Conservation (phyloP, 2,329 filamentous ascomycete genomes). For the Fusarium mundagurra region DNA sequence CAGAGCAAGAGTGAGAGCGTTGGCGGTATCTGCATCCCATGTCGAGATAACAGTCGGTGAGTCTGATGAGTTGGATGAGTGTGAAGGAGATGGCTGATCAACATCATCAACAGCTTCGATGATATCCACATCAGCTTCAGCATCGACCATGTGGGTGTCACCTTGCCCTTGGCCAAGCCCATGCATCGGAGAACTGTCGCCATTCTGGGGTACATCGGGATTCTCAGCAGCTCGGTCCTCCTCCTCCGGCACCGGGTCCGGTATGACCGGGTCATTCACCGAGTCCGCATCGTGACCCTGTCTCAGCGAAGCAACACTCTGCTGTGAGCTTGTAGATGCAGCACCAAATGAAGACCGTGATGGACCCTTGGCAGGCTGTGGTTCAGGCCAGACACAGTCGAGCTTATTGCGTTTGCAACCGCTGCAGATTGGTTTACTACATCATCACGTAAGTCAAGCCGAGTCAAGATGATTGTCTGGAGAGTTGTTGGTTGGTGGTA, state of each 20-base stretch:
- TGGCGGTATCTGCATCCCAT: slow-evolving; percentile 33
- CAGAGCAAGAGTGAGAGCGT: slow-evolving; percentile 34
- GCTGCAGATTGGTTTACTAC: slow-evolving; percentile 59
- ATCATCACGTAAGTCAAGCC: slow-evolving; percentile 4
- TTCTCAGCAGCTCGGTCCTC: slow-evolving; percentile 12
- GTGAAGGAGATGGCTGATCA: slow-evolving; percentile 30
- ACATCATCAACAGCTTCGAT: slow-evolving; percentile 23
- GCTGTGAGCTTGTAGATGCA: slow-evolving; percentile 18
- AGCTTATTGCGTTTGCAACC: slow-evolving; percentile 64
- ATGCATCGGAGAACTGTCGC: slow-evolving; percentile 28
- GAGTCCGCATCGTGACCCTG: slow-evolving; percentile 18
- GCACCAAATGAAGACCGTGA: slow-evolving; percentile 27
- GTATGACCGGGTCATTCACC: slow-evolving; percentile 22
- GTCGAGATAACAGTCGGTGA: slow-evolving; percentile 5
- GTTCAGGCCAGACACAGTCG: slow-evolving; percentile 60
- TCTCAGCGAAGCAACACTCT: slow-evolving; percentile 10
- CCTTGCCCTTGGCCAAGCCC: slow-evolving; percentile 26
- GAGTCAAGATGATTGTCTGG: neutral
- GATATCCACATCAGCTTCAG: slow-evolving; percentile 31
- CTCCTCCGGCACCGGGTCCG: slow-evolving; percentile 23
- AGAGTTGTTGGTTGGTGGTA: neutral
- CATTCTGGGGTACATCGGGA: slow-evolving; percentile 13
- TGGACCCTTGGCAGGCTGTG: slow-evolving; percentile 14
- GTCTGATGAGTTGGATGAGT: slow-evolving; percentile 37
- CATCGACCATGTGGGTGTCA: slow-evolving; percentile 40